Evolutionary conservation across 805 yeast species (phyloP), one percentile per base, ranked within the genome.

Genomic region (Millerozyma acaciae): DNA sequence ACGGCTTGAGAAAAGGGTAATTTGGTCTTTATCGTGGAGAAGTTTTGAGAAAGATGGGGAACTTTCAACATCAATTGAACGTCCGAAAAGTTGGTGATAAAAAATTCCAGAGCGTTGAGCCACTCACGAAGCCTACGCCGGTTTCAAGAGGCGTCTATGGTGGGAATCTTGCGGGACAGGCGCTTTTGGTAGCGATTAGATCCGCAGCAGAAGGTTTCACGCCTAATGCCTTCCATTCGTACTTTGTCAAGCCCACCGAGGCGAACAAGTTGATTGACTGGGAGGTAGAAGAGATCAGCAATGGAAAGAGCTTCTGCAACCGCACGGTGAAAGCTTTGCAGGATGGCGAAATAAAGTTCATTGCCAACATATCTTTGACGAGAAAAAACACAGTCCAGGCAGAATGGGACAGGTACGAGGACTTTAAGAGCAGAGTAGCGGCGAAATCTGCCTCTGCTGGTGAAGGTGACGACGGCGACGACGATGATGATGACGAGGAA

Each of bases 161-260:
- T 3, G 68, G 68, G 1, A 50, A 47, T 29, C 26, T 62, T 5
- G 59, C 52, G 8, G 67, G 58, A 10, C 69, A 62, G 42, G 63
- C 67, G 3, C 28, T 62, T 7, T 35, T 57, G 17, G 66, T 55
- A 14, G 66, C 64, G 4, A 49, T 60, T 16, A 34, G 40, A 21
- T 40, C 57, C 5, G 40, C 52, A 5, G 57, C 57, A 5, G 35
- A 40, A 3, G 66, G 57, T 1, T 62, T 54, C 36, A 42, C 43
- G 16, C 69, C 69, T 1, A 63, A 62, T 38, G 55, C 68, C 15
- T 43, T 61, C 35, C 60, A 61, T 42, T 50, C 68, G 9, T 51
- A 46, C 35, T 53, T 61, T 37, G 47, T 60, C 27, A 43, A 49
- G 38, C 42, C 53, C 8, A 48, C 42, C 13, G 18, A 25, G 6